A percentile compares a stretch with the other conserved stretches of the same genome.
Conservation (phyloP, 345 rosid species). For the Eucalyptus pumila region DNA sequence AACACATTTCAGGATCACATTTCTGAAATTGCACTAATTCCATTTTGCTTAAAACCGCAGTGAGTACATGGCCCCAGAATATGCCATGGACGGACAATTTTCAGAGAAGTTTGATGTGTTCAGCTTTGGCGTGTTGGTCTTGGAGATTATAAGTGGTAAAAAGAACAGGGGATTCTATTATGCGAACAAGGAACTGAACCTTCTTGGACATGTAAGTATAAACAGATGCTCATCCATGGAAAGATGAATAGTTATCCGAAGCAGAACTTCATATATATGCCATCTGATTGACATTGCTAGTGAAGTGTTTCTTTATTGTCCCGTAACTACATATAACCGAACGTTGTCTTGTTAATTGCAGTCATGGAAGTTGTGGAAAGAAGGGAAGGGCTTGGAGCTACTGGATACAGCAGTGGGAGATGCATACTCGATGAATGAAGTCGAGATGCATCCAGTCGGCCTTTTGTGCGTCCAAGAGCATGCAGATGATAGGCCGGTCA, state of each 20-base stretch:
- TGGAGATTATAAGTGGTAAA: constrained; percentile 55
- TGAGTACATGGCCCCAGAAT: constrained; percentile 83
- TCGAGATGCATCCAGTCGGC: constrained; percentile 79
- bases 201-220: constrained; percentile 64
- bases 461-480: constrained; percentile 71
- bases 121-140: constrained; percentile 63
- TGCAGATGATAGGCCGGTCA: constrained; percentile 60
- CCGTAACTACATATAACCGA: not conserved
- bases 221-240: not conserved
- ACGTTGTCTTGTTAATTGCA: not conserved
- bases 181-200: constrained; percentile 44
- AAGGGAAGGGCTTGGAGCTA: constrained; percentile 34
- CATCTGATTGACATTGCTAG: not conserved
- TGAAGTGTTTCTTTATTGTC: not conserved
- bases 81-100: constrained; percentile 70
- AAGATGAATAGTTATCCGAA: not conserved
- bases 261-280: not conserved
- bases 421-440: constrained; percentile 27
- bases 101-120: constrained; percentile 64
- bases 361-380: constrained; percentile 67
- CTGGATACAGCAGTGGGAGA: constrained; percentile 21
- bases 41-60: constrained; percentile 4
- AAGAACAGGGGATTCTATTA: constrained; percentile 63
- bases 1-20: not conserved
- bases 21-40: not conserved